phyloP scores from a whole-genome alignment of 2,329 filamentous ascomycete species.

The Fusarium paranaense region DNA sequence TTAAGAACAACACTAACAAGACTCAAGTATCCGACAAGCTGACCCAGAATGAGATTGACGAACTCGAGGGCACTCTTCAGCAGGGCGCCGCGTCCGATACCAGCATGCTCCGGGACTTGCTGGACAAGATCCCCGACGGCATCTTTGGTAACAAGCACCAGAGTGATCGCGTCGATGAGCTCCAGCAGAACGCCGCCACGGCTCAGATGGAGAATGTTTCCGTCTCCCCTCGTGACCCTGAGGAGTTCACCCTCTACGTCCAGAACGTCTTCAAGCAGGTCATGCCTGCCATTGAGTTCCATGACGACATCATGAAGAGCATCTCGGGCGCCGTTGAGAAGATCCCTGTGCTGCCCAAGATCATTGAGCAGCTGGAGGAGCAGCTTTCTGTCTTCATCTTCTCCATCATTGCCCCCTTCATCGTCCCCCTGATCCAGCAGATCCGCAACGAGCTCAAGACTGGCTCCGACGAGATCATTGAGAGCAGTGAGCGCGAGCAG shows the following conservation, averaged over 20 bases:
- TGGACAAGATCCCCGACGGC: slow-evolving; percentile 84
- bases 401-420: slow-evolving; percentile 87
- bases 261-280: slow-evolving; percentile 80
- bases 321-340: slow-evolving; percentile 84
- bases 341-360: slow-evolving; percentile 85
- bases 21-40: slow-evolving; percentile 83
- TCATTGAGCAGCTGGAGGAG: slow-evolving; percentile 88
- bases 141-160: slow-evolving; percentile 82
- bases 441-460: slow-evolving; percentile 88
- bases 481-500: slow-evolving; percentile 86
- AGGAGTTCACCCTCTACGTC: slow-evolving; percentile 85
- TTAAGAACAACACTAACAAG: slow-evolving; percentile 23
- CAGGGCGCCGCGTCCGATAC: slow-evolving; percentile 73
- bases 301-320: slow-evolving; percentile 85
- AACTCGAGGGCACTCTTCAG: slow-evolving; percentile 85
- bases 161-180: slow-evolving; percentile 79
- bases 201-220: slow-evolving; percentile 80
- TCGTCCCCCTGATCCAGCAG: slow-evolving; percentile 87
- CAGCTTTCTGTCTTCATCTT: slow-evolving; percentile 92
- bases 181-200: slow-evolving; percentile 79
- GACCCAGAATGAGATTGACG: slow-evolving; percentile 89
- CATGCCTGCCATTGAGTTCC: slow-evolving; percentile 90
- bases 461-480: slow-evolving; percentile 87
- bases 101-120: slow-evolving; percentile 80
- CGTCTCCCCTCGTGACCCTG: slow-evolving; percentile 82